Evolutionary conservation across 1,284 basidiomycete genomes (phyloP).

Genomic region (Ganoderma leucocontextum): DNA sequence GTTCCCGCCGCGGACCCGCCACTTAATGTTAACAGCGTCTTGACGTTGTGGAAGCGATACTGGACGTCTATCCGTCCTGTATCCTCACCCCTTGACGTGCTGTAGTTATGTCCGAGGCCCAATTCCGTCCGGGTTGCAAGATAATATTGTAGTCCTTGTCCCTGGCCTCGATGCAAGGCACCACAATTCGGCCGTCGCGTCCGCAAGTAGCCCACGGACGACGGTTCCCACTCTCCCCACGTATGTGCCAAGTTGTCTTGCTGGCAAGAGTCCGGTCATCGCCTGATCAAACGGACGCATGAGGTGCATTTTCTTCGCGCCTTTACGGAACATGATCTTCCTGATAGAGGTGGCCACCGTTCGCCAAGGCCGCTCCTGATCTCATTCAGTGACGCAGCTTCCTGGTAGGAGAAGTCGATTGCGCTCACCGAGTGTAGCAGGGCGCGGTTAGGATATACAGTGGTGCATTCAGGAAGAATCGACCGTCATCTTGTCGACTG

Average conservation of each 20-base stretch:
- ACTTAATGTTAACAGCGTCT: neutral
- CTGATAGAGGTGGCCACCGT: neutral
- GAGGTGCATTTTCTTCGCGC: neutral
- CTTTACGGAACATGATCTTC: neutral
- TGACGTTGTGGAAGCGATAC: neutral
- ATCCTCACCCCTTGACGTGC: neutral
- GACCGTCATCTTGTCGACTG: neutral
- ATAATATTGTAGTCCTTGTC: neutral
- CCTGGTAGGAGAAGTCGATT: neutral
- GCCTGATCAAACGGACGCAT: neutral
- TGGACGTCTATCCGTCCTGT: neutral
- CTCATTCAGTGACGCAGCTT: neutral
- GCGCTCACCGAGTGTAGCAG: neutral
- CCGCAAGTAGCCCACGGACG: neutral
- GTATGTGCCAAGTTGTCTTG: slow-evolving; percentile 2
- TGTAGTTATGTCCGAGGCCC: neutral
- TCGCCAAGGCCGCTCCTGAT: neutral
- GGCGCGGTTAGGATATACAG: neutral
- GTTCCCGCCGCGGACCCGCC: slow-evolving; percentile 6
- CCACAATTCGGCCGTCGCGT: neutral
- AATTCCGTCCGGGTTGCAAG: neutral
- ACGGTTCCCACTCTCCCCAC: neutral
- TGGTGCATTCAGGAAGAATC: neutral
- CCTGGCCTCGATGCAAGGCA: slow-evolving; percentile 10
- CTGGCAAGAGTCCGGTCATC: neutral